A percentile compares a stretch with the other conserved stretches of the same genome.
Conservation (phyloP, 129 eudicot genomes). For the Dittrichia graveolens region DNA sequence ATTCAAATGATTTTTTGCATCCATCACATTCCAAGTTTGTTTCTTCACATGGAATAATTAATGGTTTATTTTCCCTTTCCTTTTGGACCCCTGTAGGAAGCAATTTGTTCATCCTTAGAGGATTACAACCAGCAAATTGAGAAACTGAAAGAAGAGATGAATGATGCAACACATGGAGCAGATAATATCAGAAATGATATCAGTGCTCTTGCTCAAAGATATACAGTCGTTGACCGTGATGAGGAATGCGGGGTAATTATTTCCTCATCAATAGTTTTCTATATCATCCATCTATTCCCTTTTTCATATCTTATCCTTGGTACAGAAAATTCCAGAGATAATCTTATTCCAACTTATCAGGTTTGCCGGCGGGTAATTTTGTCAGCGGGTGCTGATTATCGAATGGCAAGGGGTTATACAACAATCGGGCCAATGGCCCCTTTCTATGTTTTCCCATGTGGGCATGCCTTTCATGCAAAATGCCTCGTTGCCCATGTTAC, state of each 20-base stretch:
- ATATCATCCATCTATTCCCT: neutral
- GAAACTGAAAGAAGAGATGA: constrained; percentile 93
- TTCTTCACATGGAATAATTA: neutral
- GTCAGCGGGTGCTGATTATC: constrained; percentile 60
- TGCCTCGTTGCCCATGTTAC: constrained; percentile 93
- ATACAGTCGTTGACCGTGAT: constrained; percentile 80
- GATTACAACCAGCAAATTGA: constrained; percentile 96
- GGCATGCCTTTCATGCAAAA: constrained; percentile 91
- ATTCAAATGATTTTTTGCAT: no score
- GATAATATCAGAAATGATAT: constrained; percentile 94
- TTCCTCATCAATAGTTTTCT: constrained; percentile 14
- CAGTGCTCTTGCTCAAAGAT: constrained; percentile 94
- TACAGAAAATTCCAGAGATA: no score
- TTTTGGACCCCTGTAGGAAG: constrained; percentile 54
- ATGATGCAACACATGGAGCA: constrained; percentile 96
- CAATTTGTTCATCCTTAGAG: constrained; percentile 93
- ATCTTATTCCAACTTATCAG: constrained; percentile 35
- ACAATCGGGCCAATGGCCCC: constrained; percentile 88
- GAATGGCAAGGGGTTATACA: constrained; percentile 65
- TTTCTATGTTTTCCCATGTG: constrained; percentile 96
- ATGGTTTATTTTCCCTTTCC: neutral
- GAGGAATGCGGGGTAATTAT: constrained; percentile 94
- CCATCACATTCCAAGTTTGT: no score
- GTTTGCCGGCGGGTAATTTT: constrained; percentile 77
- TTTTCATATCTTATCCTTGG: neutral